Conservation (phyloP, 352 stramenopile species). For the Peronospora tabacina region DNA sequence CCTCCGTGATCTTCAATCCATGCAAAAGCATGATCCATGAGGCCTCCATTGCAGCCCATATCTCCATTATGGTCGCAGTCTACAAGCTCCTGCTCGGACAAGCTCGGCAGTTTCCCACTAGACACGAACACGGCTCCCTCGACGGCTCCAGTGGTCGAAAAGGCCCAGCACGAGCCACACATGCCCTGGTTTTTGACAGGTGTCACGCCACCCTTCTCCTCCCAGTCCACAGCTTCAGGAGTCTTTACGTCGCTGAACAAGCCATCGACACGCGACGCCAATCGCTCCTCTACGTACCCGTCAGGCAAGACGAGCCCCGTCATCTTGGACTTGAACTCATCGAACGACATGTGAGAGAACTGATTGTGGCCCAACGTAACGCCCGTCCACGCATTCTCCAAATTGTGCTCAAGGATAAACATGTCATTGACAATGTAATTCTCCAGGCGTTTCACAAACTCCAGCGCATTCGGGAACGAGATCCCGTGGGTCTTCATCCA, state of each 20-base stretch:
- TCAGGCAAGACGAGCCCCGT: constrained; percentile 46
- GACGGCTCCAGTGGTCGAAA: constrained; percentile 94
- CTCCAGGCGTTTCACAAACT: constrained; percentile 62
- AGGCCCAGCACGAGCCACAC: constrained; percentile 96
- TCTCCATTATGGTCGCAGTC: constrained; percentile 94
- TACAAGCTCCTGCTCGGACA: constrained; percentile 98
- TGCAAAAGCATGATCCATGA: constrained; percentile 97
- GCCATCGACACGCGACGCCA: constrained; percentile 29
- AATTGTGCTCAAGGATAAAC: constrained; percentile 84
- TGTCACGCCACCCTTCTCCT: constrained; percentile 87
- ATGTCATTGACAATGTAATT: constrained; percentile 82
- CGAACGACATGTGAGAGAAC: constrained; percentile 89
- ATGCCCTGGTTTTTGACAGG: constrained; percentile 91
- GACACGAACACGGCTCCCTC: constrained; percentile 95
- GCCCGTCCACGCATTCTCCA: constrained; percentile 48
- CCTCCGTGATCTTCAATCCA: constrained; percentile 89
- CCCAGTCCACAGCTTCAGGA: constrained; percentile 91
- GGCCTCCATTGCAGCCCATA: constrained; percentile 93
- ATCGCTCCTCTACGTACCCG: constrained; percentile 56
- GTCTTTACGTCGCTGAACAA: constrained; percentile 35
- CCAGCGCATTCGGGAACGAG: constrained; percentile 51
- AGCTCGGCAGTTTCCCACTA: constrained; percentile 80
- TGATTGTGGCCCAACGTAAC: constrained; percentile 60
- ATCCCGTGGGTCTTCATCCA: constrained; percentile 52
- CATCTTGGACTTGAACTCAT: constrained; percentile 88